Percentiles rank a stretch among this genome's conserved stretches.
Conservation (phyloP, 495 filamentous ascomycete genomes). For the Penicillium paradoxum region DNA sequence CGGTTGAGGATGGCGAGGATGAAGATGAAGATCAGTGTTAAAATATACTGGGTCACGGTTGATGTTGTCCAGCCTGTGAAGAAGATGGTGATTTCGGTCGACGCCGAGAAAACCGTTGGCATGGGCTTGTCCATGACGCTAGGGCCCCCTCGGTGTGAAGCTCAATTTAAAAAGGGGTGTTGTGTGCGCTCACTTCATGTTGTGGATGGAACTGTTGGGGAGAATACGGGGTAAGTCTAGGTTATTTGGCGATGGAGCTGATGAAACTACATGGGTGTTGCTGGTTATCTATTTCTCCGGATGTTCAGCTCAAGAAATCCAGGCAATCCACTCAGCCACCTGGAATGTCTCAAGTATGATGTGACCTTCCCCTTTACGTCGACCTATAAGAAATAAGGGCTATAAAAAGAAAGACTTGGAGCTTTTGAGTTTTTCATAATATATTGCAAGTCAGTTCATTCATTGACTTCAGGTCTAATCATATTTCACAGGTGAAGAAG, state of each 20-base stretch:
- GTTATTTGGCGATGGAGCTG: too few species aligned
- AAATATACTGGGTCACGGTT: constrained; percentile 10
- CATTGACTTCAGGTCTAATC: constrained; percentile 22
- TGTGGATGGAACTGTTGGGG: background rate
- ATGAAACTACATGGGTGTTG: too few species aligned
- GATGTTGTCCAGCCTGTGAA: constrained; percentile 19
- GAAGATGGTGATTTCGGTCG: constrained; percentile 15
- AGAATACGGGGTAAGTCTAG: too few species aligned
- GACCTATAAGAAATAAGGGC: background rate
- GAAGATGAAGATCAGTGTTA: constrained; percentile 15
- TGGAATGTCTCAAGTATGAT: background rate
- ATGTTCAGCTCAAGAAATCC: too few species aligned
- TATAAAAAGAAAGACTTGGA: background rate
- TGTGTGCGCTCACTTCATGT: background rate
- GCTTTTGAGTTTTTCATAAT: background rate
- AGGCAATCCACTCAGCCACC: background rate
- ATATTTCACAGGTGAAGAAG: constrained; percentile 26
- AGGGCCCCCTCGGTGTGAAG: background rate
- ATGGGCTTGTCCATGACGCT: constrained; percentile 3
- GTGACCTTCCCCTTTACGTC: background rate
- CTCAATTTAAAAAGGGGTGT: background rate
- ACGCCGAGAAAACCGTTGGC: constrained; percentile 12
- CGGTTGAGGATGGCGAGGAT: constrained; percentile 17
- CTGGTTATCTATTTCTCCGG: too few species aligned
- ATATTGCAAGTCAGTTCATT: constrained; percentile 13